Percentiles rank a stretch among this genome's conserved stretches.
Conservation (phyloP, 1,284 basidiomycete genomes). For the Moesziomyces sp. region DNA sequence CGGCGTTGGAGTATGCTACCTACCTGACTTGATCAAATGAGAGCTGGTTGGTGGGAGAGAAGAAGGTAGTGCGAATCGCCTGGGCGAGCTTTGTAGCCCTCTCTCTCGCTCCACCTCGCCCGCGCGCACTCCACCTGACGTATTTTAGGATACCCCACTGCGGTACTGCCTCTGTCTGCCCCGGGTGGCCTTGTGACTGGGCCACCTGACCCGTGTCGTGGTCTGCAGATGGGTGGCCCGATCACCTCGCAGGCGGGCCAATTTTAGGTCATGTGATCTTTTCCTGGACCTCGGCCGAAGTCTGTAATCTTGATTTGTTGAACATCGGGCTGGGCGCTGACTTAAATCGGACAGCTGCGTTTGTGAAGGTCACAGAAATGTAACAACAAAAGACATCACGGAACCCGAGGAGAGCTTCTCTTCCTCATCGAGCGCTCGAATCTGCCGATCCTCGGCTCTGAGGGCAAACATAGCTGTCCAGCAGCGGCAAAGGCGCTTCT, state of each 20-base stretch:
- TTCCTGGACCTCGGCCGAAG: conserved; percentile 6
- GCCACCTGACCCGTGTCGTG: conserved; percentile 15
- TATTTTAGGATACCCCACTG: conserved; percentile 13
- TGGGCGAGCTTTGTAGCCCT: conserved; percentile 44
- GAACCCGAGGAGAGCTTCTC: too few relatives aligned
- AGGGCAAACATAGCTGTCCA: too few relatives aligned
- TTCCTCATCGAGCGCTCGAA: too few relatives aligned
- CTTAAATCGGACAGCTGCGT: neutral
- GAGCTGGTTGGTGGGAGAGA: conserved; percentile 52
- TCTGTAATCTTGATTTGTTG: neutral
- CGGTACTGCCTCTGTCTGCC: conserved; percentile 17
- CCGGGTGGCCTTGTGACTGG: conserved; percentile 1
- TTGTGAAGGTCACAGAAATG: neutral
- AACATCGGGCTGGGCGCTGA: neutral
- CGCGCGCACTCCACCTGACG: neutral
- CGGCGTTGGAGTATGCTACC: conserved; percentile 15
- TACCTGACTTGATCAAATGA: conserved; percentile 54
- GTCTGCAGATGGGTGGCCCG: conserved; percentile 4
- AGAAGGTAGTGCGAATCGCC: conserved; percentile 12
- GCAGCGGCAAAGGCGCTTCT: too few relatives aligned
- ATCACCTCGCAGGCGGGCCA: neutral
- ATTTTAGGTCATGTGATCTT: neutral
- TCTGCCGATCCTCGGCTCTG: too few relatives aligned
- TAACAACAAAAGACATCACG: neutral
- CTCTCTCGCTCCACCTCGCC: conserved; percentile 4